Base-by-base conservation (phyloP, 345 rosid species). In the Conringia planisiliqua region DNA sequence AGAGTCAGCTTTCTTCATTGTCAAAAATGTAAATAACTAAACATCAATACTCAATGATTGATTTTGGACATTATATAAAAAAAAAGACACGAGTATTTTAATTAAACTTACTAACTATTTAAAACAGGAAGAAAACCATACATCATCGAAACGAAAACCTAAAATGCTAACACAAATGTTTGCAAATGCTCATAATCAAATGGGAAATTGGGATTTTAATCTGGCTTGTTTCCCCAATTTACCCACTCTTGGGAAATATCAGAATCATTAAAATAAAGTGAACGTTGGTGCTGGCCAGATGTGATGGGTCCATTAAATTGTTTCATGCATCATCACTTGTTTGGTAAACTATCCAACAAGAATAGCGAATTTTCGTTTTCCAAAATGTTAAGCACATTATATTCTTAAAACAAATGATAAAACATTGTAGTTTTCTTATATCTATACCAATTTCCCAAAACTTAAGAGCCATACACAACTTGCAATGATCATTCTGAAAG, bases 221-320 rank as follows among this genome's bases (percentile, higher is more conserved):
- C 52, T 54, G 26, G 18, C 4, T 40, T 27, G 52, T 40, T 52
- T 68, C 72, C 18, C 1, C 9, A 29, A 56, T 14, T 72, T 62
- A 61, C 52, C 52, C 40, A 72, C 52, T 72, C 7, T 17, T 51
- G 52, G 4, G 69, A 62, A 16, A 36, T 61, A 60, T 62, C 32
- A 39, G 22, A 27, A 39, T 62, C 52, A 62, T 62, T 51, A 40
- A 27, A 18, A 39, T 39, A 51, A 72, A 51, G 62, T 72, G 68
- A 70, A 35, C 36, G 36, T 60, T 33, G 66, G 17, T 59, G 73
- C 40, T 46, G 59, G 27, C 75, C 59, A 44, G 40, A 70, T 57
- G 56, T 60, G 29, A 61, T 65, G 72, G 72, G 78, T 65, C 73
- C 78, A 66, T 48, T 58, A 36, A 35, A 66, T 27, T 58, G 33